Percentiles rank a stretch among this genome's conserved stretches.
phyloP scores from a whole-genome alignment of 2,329 filamentous ascomycete species.

The Plectosphaerella sp. region DNA sequence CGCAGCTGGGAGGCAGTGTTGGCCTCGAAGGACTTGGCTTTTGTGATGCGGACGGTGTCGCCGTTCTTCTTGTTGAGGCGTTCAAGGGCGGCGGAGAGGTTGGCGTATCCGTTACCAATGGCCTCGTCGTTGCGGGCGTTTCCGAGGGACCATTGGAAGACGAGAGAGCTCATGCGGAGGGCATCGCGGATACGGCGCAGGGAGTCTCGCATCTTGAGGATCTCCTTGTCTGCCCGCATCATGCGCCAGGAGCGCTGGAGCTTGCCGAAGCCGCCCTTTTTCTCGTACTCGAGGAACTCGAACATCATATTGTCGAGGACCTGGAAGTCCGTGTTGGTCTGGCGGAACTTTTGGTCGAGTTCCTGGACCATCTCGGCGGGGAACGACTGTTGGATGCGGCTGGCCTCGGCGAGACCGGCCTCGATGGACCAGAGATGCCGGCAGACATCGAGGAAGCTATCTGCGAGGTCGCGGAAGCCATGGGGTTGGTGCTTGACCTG shows the following conservation, averaged over 20 bases:
- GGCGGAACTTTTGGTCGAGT: slow-evolving; percentile 59
- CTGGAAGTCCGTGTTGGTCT: slow-evolving; percentile 57
- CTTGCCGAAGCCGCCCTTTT: slow-evolving; percentile 55
- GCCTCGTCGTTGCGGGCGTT: slow-evolving; percentile 53
- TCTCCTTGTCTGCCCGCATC: slow-evolving; percentile 58
- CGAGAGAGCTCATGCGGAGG: slow-evolving; percentile 57
- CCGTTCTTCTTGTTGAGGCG: slow-evolving; percentile 30
- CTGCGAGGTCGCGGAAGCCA: slow-evolving; percentile 55
- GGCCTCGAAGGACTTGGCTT: slow-evolving; percentile 21
- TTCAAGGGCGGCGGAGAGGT: slow-evolving; percentile 60
- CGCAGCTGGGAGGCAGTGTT: slow-evolving; percentile 1
- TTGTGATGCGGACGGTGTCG: slow-evolving; percentile 18
- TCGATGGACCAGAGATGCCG: slow-evolving; percentile 66
- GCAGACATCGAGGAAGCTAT: slow-evolving; percentile 64
- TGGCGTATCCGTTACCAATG: slow-evolving; percentile 63
- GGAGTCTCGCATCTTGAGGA: slow-evolving; percentile 54
- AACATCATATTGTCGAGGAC: slow-evolving; percentile 59
- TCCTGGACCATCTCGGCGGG: slow-evolving; percentile 59
- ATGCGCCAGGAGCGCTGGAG: slow-evolving; percentile 58
- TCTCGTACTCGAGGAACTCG: slow-evolving; percentile 58
- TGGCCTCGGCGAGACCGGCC: slow-evolving; percentile 54
- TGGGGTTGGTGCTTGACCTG: slow-evolving; percentile 48
- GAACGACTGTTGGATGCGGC: slow-evolving; percentile 45
- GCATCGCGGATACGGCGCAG: slow-evolving; percentile 56
- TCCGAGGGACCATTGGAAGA: slow-evolving; percentile 63